phyloP scores from a whole-genome alignment of 2,329 filamentous ascomycete species.

The Myriangium duriaei region DNA sequence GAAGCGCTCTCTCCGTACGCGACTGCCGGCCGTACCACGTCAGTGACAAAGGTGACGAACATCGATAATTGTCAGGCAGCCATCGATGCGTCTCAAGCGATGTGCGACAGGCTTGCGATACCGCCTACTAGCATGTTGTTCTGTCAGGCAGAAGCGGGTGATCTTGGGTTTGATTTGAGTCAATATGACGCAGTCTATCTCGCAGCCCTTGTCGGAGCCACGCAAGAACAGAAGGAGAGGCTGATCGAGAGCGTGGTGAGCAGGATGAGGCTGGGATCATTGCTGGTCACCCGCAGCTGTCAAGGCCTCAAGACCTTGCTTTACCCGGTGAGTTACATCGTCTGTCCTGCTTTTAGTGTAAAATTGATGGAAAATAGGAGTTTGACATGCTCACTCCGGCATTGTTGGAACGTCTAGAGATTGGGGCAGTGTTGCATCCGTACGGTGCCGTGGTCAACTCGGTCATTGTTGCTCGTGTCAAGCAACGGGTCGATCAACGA shows the following conservation, averaged over 20 bases:
- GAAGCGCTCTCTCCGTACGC: background rate
- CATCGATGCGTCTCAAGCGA: background rate
- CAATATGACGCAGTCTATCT: background rate
- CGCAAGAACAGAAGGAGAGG: background rate
- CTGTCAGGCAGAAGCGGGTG: background rate
- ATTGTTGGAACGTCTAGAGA: background rate
- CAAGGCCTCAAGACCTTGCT: background rate
- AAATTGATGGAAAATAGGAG: background rate
- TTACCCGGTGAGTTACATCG: background rate
- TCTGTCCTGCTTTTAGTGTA: background rate
- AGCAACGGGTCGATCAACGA: too few relatives aligned
- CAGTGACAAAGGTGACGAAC: background rate
- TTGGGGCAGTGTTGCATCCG: background rate
- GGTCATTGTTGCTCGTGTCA: background rate
- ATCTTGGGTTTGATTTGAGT: background rate
- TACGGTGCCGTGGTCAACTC: background rate
- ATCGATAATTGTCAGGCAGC: background rate
- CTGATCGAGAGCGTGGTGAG: slow-evolving; percentile 1
- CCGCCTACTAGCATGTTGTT: background rate
- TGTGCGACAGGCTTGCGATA: background rate
- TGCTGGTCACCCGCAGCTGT: background rate
- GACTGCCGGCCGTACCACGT: background rate
- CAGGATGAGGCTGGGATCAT: background rate
- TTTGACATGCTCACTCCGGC: background rate
- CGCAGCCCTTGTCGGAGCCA: background rate